These are phyloP conservation scores for Lophiostoma macrostomum DNA, from an alignment of 495 filamentous ascomycete species.

Conservation along the genomic window DNA sequence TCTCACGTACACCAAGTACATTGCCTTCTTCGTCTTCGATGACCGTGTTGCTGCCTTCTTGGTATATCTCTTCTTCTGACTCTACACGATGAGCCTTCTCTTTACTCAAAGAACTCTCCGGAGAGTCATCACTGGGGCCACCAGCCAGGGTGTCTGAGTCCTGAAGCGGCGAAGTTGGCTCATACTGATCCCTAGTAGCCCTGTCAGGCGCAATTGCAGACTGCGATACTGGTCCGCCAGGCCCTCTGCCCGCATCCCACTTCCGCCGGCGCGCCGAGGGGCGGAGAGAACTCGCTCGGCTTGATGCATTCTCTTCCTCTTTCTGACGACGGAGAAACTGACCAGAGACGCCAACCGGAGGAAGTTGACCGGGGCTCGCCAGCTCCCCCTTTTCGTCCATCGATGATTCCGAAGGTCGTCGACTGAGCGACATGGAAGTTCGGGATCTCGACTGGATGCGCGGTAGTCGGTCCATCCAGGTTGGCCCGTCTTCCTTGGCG, in stretches of 20 bases:
- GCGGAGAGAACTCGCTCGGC: conserved; percentile 59
- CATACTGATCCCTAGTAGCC: conserved; percentile 39
- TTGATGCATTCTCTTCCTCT: conserved; percentile 68
- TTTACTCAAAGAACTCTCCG: conserved; percentile 33
- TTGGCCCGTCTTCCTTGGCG: conserved; percentile 82
- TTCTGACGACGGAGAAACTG: conserved; percentile 79
- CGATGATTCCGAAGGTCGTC: conserved; percentile 56
- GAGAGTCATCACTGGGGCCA: conserved; percentile 36
- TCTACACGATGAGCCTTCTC: conserved; percentile 24
- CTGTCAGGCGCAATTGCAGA: conserved; percentile 81
- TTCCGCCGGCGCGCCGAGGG: conserved; percentile 63
- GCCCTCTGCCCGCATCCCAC: conserved; percentile 69
- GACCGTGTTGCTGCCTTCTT: conserved; percentile 79
- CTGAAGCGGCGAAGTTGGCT: conserved; percentile 27
- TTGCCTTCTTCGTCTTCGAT: conserved; percentile 88
- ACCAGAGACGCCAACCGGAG: conserved; percentile 69
- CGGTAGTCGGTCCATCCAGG: conserved; percentile 92
- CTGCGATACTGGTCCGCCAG: conserved; percentile 84
- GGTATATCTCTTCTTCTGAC: conserved; percentile 50
- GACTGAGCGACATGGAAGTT: conserved; percentile 76
- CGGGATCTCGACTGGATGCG: conserved; percentile 82
- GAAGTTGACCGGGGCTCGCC: conserved; percentile 71
- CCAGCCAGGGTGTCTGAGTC: conserved; percentile 42
- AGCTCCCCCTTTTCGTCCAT: conserved; percentile 59
- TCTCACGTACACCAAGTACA: conserved; percentile 56